Conservation (phyloP, 2,329 filamentous ascomycete species). For the Leptodontidium sp. region DNA sequence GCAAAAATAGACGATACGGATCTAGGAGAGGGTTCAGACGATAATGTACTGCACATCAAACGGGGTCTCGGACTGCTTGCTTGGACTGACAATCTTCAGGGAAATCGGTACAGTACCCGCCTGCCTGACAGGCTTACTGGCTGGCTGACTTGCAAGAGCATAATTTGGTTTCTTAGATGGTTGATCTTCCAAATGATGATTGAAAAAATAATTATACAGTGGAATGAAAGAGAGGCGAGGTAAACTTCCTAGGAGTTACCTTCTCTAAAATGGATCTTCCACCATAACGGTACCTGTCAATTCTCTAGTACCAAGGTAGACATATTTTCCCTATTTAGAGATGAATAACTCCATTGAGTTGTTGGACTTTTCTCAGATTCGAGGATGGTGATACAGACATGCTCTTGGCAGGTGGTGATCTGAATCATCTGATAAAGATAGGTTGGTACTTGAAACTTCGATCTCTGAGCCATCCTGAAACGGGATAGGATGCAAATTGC, state of each 20-base stretch:
- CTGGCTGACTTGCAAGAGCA: too few relatives aligned
- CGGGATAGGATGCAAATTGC: neutral
- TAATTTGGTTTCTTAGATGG: neutral
- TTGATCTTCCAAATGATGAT: slow-evolving; percentile 6
- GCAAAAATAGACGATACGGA: slow-evolving; percentile 10
- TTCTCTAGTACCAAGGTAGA: too few relatives aligned
- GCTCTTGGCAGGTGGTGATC: slow-evolving; percentile 3
- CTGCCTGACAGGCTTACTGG: too few relatives aligned
- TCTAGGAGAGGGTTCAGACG: slow-evolving; percentile 1
- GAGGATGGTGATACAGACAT: neutral
- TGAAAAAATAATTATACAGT: neutral
- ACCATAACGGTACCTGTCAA: too few relatives aligned
- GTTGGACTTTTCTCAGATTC: too few relatives aligned
- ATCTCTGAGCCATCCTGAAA: neutral
- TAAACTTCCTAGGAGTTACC: too few relatives aligned
- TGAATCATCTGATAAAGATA: slow-evolving; percentile 3
- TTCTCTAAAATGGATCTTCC: too few relatives aligned
- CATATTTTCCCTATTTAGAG: too few relatives aligned
- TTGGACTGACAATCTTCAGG: neutral
- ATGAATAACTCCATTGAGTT: too few relatives aligned
- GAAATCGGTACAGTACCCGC: too few relatives aligned
- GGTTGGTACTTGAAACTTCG: slow-evolving; percentile 1
- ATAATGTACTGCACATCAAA: slow-evolving; percentile 11
- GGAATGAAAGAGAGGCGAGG: neutral
- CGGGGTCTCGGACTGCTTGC: slow-evolving; percentile 5